Conservation (phyloP, 768 basidiomycete species). For the Rhizopogon salebrosus region DNA sequence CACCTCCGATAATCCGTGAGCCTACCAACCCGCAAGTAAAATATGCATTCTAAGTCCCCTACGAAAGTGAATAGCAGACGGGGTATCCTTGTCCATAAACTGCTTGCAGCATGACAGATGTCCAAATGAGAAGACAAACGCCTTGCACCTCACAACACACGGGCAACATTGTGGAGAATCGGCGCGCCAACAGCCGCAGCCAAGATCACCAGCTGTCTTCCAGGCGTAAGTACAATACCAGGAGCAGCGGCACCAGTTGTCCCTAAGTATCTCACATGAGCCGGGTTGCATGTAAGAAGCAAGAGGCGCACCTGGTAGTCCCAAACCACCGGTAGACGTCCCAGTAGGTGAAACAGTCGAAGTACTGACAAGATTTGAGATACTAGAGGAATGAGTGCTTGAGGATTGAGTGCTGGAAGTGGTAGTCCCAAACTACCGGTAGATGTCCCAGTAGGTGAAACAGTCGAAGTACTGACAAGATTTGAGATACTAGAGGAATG, state of each 20-base stretch:
- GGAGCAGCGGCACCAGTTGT: slow-evolving; percentile 6
- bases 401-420: no score
- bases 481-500: not conserved
- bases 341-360: not conserved
- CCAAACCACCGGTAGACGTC: not conserved
- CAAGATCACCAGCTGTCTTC: slow-evolving; percentile 2
- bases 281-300: not conserved
- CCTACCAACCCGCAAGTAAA: not conserved
- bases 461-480: not conserved
- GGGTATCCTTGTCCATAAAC: not conserved
- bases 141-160: not conserved
- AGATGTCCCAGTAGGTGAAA: not conserved
- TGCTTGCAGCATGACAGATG: not conserved
- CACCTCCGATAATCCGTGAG: slow-evolving; percentile 4
- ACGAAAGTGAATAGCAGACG: not conserved
- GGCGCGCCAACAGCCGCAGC: slow-evolving; percentile 5
- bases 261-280: not conserved
- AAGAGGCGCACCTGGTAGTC: slow-evolving; percentile 1
- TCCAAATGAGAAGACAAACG: not conserved
- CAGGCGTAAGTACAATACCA: not conserved
- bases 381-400: not conserved
- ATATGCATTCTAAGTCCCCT: not conserved
- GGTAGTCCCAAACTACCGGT: not conserved
- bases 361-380: not conserved
- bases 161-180: not conserved